Evolutionary conservation across 2,329 filamentous ascomycete genomes (phyloP).

Genomic region (Scytalidium sp.): DNA sequence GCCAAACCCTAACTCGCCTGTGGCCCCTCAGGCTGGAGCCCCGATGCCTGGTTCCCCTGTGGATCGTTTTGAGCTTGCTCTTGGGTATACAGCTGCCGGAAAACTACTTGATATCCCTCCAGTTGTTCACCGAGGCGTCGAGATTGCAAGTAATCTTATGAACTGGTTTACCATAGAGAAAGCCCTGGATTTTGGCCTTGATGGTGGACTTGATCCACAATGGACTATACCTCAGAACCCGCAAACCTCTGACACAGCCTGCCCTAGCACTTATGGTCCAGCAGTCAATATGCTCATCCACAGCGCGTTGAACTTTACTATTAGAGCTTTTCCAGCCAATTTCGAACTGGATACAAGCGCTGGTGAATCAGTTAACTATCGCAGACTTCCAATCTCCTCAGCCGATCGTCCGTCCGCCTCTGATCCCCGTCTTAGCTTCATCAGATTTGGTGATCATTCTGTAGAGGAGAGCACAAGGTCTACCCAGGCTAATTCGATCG

Average conservation of each 20-base stretch:
- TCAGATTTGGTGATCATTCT: slow-evolving; percentile 66
- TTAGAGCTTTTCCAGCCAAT: slow-evolving; percentile 54
- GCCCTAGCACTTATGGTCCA: slow-evolving; percentile 49
- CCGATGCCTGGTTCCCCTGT: slow-evolving; percentile 35
- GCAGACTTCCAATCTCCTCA: slow-evolving; percentile 38
- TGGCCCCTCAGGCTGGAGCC: slow-evolving; percentile 16
- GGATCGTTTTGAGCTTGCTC: slow-evolving; percentile 50
- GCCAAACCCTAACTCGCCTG: neutral
- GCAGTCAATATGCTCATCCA: slow-evolving; percentile 53
- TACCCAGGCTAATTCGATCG: slow-evolving; percentile 26
- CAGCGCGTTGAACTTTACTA: slow-evolving; percentile 55
- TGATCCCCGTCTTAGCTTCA: slow-evolving; percentile 56
- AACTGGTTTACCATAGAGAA: slow-evolving; percentile 62
- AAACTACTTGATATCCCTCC: slow-evolving; percentile 52
- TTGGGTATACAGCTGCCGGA: slow-evolving; percentile 64
- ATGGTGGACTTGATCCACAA: slow-evolving; percentile 36
- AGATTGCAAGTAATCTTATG: slow-evolving; percentile 55
- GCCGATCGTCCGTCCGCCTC: slow-evolving; percentile 24
- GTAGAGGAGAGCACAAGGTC: slow-evolving; percentile 34
- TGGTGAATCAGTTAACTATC: slow-evolving; percentile 42
- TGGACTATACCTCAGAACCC: slow-evolving; percentile 29
- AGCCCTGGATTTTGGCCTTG: slow-evolving; percentile 57
- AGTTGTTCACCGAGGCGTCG: slow-evolving; percentile 55
- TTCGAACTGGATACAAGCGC: slow-evolving; percentile 56
- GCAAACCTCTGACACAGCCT: slow-evolving; percentile 20